Base-by-base conservation (phyloP, 257 asterid genomes). In the Solanum corneliomulleri region DNA sequence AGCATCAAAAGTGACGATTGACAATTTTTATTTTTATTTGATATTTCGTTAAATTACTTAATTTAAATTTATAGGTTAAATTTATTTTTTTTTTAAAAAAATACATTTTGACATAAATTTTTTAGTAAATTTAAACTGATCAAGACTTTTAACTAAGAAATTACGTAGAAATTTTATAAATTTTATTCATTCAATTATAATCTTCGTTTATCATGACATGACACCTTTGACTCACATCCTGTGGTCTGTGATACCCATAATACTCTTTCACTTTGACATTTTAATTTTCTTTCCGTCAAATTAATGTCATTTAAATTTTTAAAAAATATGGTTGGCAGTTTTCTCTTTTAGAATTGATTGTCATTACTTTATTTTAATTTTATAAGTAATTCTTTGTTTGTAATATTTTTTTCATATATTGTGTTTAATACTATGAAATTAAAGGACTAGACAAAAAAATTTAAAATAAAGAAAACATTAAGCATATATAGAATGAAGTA, bases 151-250 rank as follows among this genome's bases (percentile, higher is more conserved):
- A 2, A 56, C 7, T 7, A 20, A 56, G 2, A 0, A 20, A 2
- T 20, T 56, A 56, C 0, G 5, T 56, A 6, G 3, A 56, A 56
- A 41, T 41, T 2, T 1, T 52, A 52, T 0, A 52, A 18, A 18
- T 20, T 56, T 56, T 56, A 7, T 56, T 20, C 11, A 56, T 56
- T 9, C 9, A 10, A 56, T 56, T 56, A 7, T 16, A 16, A 56
- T 56, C 11, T 7, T 52, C 21, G 0, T 16, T 52, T n/a, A n/a
- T 64, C 4, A n/a, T 1, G 33, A 25, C 31, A 60, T 60, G 23
- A 1, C 20, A 6, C 42, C 42, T 0, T 69, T 71, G 80, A 71
- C 80, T 71, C 15, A 18, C 25, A 70, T 70, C 13, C 3, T 14
- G 76, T 31, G 58, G 58, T 47, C 3, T 47, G 58, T 47, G 21